These are phyloP conservation scores for Colletotrichum liaoningense DNA, from an alignment of 2,329 filamentous ascomycete species.

Conservation along the genomic window DNA sequence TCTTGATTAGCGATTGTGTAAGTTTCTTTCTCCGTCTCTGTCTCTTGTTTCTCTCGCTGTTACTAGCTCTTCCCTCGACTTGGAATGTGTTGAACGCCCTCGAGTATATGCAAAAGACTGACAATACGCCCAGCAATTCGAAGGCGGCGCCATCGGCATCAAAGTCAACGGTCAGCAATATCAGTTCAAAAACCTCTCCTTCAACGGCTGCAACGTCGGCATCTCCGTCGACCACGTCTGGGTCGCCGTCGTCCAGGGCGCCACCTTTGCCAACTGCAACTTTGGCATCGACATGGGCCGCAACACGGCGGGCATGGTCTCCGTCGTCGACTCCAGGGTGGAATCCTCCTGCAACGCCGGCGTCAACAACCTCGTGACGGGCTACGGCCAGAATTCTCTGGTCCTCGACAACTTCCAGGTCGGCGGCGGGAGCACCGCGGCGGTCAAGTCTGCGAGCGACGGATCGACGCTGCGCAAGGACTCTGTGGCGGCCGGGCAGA, in stretches of 20 bases:
- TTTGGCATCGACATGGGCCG: constrained; percentile 44
- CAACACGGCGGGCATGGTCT: constrained; percentile 41
- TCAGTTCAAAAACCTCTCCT: constrained; percentile 46
- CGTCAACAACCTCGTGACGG: constrained; percentile 42
- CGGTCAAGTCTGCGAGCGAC: constrained; percentile 39
- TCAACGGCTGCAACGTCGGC: constrained; percentile 45
- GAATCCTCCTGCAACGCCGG: constrained; percentile 38
- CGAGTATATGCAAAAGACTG: not conserved
- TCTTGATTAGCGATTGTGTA: constrained; percentile 44
- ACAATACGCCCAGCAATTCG: constrained; percentile 39
- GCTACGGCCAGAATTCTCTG: constrained; percentile 42
- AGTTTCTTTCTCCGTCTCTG: not conserved
- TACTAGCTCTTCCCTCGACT: not conserved
- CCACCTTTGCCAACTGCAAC: constrained; percentile 43
- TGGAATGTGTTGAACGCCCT: not conserved
- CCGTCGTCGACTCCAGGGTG: constrained; percentile 44
- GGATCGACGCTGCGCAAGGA: constrained; percentile 31
- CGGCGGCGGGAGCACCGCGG: constrained; percentile 28
- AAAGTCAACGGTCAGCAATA: constrained; percentile 47
- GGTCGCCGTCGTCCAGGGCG: constrained; percentile 43
- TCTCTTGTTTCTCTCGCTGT: not conserved
- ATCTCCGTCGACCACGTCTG: constrained; percentile 42
- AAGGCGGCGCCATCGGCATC: constrained; percentile 46
- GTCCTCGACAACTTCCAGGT: constrained; percentile 44
- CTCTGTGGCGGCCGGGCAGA: constrained; percentile 39